These are phyloP conservation scores for Chondrus crispus DNA, from an alignment of 23 red algal species.

Conservation along the genomic window DNA sequence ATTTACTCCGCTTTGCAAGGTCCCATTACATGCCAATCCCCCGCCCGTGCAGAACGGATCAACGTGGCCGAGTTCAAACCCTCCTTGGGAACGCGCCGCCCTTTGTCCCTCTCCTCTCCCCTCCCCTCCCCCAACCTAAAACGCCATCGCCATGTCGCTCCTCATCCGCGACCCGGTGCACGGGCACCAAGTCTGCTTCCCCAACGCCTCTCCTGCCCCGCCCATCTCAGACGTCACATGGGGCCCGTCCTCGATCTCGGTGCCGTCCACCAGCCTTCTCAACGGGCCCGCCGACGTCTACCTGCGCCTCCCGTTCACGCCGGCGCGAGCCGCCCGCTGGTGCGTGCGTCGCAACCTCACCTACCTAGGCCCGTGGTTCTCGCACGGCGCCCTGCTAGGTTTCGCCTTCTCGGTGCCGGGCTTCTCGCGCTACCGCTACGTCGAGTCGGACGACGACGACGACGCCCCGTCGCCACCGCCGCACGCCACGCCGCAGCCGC, in stretches of 20 bases:
- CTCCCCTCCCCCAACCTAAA: neutral
- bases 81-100: neutral
- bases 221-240: neutral
- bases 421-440: constrained; percentile 51
- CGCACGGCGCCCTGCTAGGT: neutral
- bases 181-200: neutral
- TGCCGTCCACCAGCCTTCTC: constrained; percentile 26
- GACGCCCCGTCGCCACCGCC: neutral
- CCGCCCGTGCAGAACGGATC: too few relatives aligned
- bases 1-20: too few relatives aligned
- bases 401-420: constrained; percentile 20
- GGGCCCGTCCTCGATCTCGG: constrained; percentile 28
- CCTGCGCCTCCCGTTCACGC: constrained; percentile 27
- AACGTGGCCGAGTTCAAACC: too few relatives aligned
- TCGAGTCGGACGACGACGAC: constrained; percentile 24
- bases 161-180: neutral
- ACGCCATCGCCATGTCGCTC: neutral
- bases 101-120: neutral
- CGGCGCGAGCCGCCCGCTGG: constrained; percentile 2
- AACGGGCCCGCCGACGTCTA: constrained; percentile 28
- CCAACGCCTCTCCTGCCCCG: neutral
- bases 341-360: neutral
- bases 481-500: neutral
- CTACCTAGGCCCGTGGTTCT: neutral
- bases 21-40: too few relatives aligned